Evolutionary conservation across 139 green algal species (phyloP).

Genomic region (Nannochloris sp.): DNA sequence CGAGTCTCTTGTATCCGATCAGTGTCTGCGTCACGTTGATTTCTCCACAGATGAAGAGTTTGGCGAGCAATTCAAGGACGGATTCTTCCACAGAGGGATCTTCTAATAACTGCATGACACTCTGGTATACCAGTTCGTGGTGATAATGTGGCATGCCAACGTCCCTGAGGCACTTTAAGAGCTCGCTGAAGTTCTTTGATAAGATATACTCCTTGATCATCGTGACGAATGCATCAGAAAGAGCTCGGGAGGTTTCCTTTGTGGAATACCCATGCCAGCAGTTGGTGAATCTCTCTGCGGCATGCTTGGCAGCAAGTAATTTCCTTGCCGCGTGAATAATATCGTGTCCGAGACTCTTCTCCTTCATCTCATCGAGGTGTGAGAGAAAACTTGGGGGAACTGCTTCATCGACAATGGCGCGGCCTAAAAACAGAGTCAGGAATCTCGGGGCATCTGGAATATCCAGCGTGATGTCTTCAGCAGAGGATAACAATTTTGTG

Average conservation of each 20-base stretch:
- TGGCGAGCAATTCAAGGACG: slow-evolving; percentile 11
- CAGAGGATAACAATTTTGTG: slow-evolving; percentile 49
- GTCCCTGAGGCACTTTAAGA: slow-evolving; percentile 44
- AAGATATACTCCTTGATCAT: slow-evolving; percentile 33
- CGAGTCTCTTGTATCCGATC: slow-evolving; percentile 5
- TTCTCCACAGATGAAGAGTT: slow-evolving; percentile 24
- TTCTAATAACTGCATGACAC: background rate
- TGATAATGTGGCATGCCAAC: slow-evolving; percentile 66
- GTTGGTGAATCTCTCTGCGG: slow-evolving; percentile 59
- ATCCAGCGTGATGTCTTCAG: slow-evolving; percentile 80
- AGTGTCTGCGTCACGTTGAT: slow-evolving; percentile 20
- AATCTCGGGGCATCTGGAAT: slow-evolving; percentile 71
- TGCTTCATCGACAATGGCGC: slow-evolving; percentile 89
- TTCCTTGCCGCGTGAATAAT: slow-evolving; percentile 50
- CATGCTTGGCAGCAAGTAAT: slow-evolving; percentile 59
- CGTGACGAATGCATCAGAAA: slow-evolving; percentile 17
- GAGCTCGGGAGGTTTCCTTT: slow-evolving; percentile 33
- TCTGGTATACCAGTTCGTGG: slow-evolving; percentile 67
- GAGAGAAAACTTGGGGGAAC: slow-evolving; percentile 77
- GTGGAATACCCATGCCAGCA: slow-evolving; percentile 67
- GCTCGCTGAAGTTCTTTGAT: slow-evolving; percentile 37
- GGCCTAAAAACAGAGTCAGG: slow-evolving; percentile 46
- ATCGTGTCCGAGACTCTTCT: slow-evolving; percentile 48
- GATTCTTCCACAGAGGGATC: slow-evolving; percentile 6
- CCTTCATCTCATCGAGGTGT: slow-evolving; percentile 40